Conservation (phyloP, 768 basidiomycete species). For the Leccinum barrowsii region DNA sequence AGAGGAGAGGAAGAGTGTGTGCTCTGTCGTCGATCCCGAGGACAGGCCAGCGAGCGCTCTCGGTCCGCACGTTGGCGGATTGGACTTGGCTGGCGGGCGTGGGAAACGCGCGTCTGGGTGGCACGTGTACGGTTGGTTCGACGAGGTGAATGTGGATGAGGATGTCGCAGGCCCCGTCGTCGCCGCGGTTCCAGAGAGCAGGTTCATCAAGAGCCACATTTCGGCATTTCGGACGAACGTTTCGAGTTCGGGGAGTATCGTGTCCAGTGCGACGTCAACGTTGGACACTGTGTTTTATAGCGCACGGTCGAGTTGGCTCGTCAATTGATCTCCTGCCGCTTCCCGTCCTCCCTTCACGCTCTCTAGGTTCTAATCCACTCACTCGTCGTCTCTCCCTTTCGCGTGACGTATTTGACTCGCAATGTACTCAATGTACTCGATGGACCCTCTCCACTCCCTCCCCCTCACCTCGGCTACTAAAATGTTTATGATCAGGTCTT, state of each 20-base stretch:
- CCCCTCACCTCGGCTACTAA: not conserved
- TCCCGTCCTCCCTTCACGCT: not conserved
- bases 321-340: slow-evolving; percentile 1
- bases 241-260: slow-evolving; percentile 6
- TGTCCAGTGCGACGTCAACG: slow-evolving; percentile 17
- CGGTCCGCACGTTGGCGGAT: slow-evolving; percentile 27
- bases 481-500: slow-evolving; percentile 1
- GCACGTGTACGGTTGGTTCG: slow-evolving; percentile 22
- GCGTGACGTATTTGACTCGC: not conserved
- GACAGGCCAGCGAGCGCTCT: slow-evolving; percentile 20
- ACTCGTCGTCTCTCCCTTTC: not conserved
- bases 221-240: slow-evolving; percentile 11
- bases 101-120: slow-evolving; percentile 34
- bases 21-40: not conserved
- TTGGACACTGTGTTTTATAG: slow-evolving; percentile 28
- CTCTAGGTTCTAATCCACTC: not conserved
- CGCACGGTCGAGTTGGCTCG: slow-evolving; percentile 27
- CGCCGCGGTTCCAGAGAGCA: not conserved
- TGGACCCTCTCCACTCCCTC: not conserved
- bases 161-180: not conserved
- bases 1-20: not conserved
- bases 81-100: slow-evolving; percentile 28
- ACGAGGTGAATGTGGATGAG: not conserved
- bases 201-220: slow-evolving; percentile 10
- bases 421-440: not conserved